Conservation (phyloP, 2,329 filamentous ascomycete species). For the Huntiella omanensis region DNA sequence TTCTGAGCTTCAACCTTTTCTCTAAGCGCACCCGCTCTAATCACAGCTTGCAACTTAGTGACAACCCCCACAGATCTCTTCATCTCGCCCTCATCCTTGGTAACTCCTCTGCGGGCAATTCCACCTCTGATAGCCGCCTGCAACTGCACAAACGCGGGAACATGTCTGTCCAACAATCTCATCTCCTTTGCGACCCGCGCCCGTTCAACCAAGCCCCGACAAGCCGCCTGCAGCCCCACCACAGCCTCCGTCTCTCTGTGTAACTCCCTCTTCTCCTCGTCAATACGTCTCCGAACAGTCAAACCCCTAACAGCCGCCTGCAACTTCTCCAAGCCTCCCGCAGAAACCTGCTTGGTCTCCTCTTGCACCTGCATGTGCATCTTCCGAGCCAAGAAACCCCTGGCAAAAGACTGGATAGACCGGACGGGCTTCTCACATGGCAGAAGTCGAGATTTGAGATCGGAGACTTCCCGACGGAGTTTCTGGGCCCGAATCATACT, state of each 20-base stretch:
- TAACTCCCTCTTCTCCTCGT: slow-evolving; percentile 38
- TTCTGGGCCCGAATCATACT: slow-evolving; percentile 58
- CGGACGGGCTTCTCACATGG: slow-evolving; percentile 44
- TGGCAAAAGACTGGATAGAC: slow-evolving; percentile 45
- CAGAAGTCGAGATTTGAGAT: slow-evolving; percentile 38
- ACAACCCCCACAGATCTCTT: slow-evolving; percentile 24
- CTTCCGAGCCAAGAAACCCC: slow-evolving; percentile 47
- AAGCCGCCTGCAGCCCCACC: slow-evolving; percentile 52
- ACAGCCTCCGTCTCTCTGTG: slow-evolving; percentile 49
- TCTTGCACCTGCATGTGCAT: slow-evolving; percentile 34
- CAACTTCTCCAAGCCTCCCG: slow-evolving; percentile 33
- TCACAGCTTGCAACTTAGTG: slow-evolving; percentile 29
- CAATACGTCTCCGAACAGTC: slow-evolving; percentile 33
- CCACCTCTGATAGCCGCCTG: slow-evolving; percentile 45
- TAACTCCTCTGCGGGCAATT: slow-evolving; percentile 25
- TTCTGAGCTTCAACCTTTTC: slow-evolving; percentile 29
- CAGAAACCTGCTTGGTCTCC: slow-evolving; percentile 29
- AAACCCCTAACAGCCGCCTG: slow-evolving; percentile 45
- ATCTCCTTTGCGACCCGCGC: slow-evolving; percentile 55
- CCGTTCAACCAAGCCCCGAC: slow-evolving; percentile 62
- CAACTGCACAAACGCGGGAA: slow-evolving; percentile 21
- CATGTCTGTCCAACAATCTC: slow-evolving; percentile 44
- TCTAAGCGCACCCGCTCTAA: slow-evolving; percentile 36
- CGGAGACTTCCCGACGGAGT: slow-evolving; percentile 37
- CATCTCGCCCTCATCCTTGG: slow-evolving; percentile 28